These are phyloP conservation scores for Neurospora sublineolata DNA, from an alignment of 495 filamentous ascomycete genomes.

Conservation along the genomic window DNA sequence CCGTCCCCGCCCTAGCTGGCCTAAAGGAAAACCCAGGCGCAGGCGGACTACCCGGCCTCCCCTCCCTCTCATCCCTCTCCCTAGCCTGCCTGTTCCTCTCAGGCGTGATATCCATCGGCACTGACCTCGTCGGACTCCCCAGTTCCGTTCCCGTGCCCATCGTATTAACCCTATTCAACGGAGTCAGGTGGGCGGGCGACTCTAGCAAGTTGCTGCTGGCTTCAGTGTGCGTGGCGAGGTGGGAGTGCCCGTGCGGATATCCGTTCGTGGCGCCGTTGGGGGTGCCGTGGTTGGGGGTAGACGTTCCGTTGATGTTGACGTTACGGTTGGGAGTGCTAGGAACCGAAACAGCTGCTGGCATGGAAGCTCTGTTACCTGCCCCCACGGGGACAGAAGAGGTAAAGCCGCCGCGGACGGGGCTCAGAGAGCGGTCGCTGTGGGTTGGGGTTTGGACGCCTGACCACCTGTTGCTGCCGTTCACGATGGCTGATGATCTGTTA, in stretches of 20 bases:
- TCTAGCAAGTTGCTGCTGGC: background rate
- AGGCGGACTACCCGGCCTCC: background rate
- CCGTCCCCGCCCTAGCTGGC: background rate
- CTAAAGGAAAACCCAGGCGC: background rate
- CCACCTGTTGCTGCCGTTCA: constrained; percentile 10
- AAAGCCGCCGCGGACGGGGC: constrained; percentile 32
- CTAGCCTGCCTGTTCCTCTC: background rate
- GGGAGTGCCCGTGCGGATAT: background rate
- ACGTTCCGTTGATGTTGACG: background rate
- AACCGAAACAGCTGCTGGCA: background rate
- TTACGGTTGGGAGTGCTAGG: background rate
- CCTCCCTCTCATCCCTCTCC: background rate
- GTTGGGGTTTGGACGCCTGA: constrained; percentile 14
- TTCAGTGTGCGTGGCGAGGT: background rate
- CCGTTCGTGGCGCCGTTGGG: background rate
- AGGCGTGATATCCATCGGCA: background rate
- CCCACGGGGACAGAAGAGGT: constrained; percentile 19
- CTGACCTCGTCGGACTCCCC: background rate
- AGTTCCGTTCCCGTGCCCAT: background rate
- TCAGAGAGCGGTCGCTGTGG: constrained; percentile 37
- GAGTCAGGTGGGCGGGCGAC: background rate
- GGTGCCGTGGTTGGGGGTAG: background rate
- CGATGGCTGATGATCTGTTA: constrained; percentile 20
- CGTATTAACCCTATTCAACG: background rate
- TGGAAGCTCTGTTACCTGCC: constrained; percentile 21